Base-by-base conservation (phyloP, 2,329 filamentous ascomycete species). In the Nemania sp. region DNA sequence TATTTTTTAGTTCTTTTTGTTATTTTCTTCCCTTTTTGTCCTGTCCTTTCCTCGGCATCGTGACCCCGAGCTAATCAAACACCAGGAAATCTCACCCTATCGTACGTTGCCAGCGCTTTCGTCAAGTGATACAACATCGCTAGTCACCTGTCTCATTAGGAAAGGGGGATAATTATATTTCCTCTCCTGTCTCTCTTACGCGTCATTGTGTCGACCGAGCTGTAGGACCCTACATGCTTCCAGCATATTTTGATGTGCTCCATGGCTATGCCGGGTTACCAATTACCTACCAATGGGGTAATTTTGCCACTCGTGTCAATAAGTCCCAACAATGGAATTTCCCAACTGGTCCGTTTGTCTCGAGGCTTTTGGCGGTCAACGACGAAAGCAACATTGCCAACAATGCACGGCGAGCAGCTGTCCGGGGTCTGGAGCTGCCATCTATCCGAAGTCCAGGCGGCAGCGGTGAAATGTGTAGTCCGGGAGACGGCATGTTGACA, bases 71-170 rank as follows among this genome's bases (percentile, higher is more conserved):
- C 59, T 55, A 55, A 62, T 62, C 39, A 59, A 39, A 52, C 13
- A 37, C 13, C 46, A 48, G 25, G 46, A 35, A 29, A 46, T 3
- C 15, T 59, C 34, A 49, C 53, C 63, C 63, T 65, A 65, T 62
- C 13, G 54, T 17, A 52, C 25, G 49, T 35, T 53, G 63, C 56
- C 63, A 65, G 54, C 57, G 34, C 50, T 65, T 49, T 56, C 49
- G 49, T 61, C 42, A 42, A 18, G 63, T 65, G 40, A 45, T 58
- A 65, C 63, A 47, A 47, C 63, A 45, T 57, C 52, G 37, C 39
- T 48, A 50, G 54, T 54, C 53, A 59, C 54, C 52, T 63, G 63
- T 58, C 47, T 53, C 40, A 29, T 10, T 60, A 25, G 37, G 25
- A 29, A 29, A 39, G 49, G 45, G 21, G 46, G 17, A 42, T 47